Percentiles rank a stretch among this genome's conserved stretches.
phyloP scores from a whole-genome alignment of 1,284 basidiomycete genomes.

The Sparassis latifolia region DNA sequence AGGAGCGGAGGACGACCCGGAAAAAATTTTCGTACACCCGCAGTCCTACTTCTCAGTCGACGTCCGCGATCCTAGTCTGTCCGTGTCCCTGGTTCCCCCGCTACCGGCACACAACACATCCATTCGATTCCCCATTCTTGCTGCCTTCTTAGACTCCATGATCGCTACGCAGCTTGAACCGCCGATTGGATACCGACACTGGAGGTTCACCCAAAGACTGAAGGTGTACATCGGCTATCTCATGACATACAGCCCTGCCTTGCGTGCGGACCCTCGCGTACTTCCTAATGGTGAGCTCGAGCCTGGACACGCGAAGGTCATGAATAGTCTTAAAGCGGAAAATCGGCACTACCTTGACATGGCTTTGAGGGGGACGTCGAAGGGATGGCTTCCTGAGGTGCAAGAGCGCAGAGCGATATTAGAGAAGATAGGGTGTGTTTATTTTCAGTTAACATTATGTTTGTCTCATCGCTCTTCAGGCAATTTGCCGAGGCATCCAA shows the following conservation, averaged over 20 bases:
- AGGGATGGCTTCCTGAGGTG: not conserved
- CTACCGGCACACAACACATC: not conserved
- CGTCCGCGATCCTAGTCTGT: slow-evolving; percentile 5
- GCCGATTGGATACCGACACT: slow-evolving; percentile 1
- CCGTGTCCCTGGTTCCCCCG: slow-evolving; percentile 1
- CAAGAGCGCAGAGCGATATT: not conserved
- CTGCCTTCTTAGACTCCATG: slow-evolving; percentile 2
- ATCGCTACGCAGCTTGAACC: slow-evolving; percentile 4
- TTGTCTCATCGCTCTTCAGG: not conserved
- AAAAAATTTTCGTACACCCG: slow-evolving; percentile 3
- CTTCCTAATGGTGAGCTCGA: not conserved
- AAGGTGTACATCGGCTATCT: not conserved
- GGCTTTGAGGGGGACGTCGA: not conserved
- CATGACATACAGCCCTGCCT: not conserved
- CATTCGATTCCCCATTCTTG: slow-evolving; percentile 3
- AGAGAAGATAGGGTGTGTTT: not conserved
- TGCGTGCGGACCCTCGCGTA: not conserved
- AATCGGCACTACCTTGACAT: not conserved
- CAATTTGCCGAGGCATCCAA: not conserved
- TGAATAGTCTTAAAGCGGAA: not conserved
- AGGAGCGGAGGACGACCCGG: not conserved
- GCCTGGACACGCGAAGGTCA: not conserved
- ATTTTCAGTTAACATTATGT: not conserved
- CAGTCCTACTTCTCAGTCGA: slow-evolving; percentile 8
- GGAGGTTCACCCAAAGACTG: not conserved